Base-by-base conservation (phyloP, 768 basidiomycete genomes). In the Leccinum pellstonianum region DNA sequence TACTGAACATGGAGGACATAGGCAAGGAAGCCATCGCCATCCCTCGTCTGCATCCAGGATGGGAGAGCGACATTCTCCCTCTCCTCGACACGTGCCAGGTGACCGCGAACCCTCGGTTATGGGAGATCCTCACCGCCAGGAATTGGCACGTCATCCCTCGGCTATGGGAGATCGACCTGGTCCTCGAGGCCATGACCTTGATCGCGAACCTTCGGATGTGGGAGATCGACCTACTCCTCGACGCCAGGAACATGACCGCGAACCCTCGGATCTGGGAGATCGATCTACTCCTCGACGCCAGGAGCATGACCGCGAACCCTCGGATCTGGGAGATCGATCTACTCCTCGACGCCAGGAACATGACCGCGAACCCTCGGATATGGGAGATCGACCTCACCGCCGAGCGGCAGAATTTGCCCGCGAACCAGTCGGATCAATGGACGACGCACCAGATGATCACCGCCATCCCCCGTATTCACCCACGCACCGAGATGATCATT, bases 391-490 rank as follows among this genome's bases (percentile, higher is more conserved):
- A 14, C 25, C 21, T 19, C 46, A 4, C 7, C 57, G 21, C 1
- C 50, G 29, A 19, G 25, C 54, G 27, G 27, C 27, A 29, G 27
- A 29, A 29, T 8, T 15, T 35, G 49, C 23, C 4, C 60, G 33
- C 17, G 57, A 23, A 3, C 63, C 54, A 14, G 11, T 23, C 19
- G 48, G 3, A 5, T 23, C 48, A 17, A 49, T 49, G 14, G 50
- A 31, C n/a, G 50, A 15, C 10, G 25, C 12, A 29, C 47, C 47
- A 17, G 38, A 41, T 0, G 9, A n/a, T 1, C 15, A 17, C 21
- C 65, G 59, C 12, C 55, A 48, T 19, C 67, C 66, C 8, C 66
- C 67, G 15, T 9, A 57, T 55, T 47, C 57, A 19, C 58, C 65
- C 29, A 35, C 23, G 1, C 23, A 21, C 21, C 38, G 54, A 47